Evolutionary conservation across 2,329 filamentous ascomycete genomes (phyloP), one percentile per base, ranked within the genome.

Genomic region (Colletotrichum chrysophilum): DNA sequence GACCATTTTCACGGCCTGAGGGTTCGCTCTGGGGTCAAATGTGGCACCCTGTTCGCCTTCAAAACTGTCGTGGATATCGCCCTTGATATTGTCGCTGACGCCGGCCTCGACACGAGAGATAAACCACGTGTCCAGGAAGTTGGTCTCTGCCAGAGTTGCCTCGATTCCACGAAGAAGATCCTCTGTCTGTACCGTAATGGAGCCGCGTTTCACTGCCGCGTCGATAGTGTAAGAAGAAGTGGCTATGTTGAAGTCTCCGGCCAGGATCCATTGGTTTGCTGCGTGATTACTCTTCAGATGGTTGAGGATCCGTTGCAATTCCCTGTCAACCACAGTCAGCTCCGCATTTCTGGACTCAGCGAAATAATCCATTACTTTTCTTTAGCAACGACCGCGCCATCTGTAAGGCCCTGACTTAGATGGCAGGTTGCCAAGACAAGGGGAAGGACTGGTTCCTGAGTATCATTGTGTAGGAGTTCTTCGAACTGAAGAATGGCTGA

Each of bases 41-140:
- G 93, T 94, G 5, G 91, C 91, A 2, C 92, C 92, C 76, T 91
- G 87, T 80, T 94, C 92, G 3, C 92, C 93, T 68, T 91, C 88
- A 34, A 87, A 88, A 1, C 86, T 76, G 18, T 87, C 84, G 13
- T 82, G 79, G 16, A 79, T 75, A 24, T 81, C 79, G 1, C 79
- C 66, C 10, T 79, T 74, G 7, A 80, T 74, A 7, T 78, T 81
- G 18, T 85, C 82, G 38, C 83, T 85, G 48, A 88, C 87, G 3
- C 86, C 85, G 9, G 83, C 83, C 56, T 87, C 85, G 1, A 88
- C 80, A 21, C 87, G 85, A 16, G 88, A 85, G 32, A 86, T 83
- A 1, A 85, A 78, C 89, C 90, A 93, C 2, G 87, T 81, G 78
- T 93, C 91, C 4, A 87, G 78, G 3, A 93, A 84, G 0, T 87